Conservation (phyloP, 2,329 filamentous ascomycete genomes). For the Sporothrix euskadiensis region DNA sequence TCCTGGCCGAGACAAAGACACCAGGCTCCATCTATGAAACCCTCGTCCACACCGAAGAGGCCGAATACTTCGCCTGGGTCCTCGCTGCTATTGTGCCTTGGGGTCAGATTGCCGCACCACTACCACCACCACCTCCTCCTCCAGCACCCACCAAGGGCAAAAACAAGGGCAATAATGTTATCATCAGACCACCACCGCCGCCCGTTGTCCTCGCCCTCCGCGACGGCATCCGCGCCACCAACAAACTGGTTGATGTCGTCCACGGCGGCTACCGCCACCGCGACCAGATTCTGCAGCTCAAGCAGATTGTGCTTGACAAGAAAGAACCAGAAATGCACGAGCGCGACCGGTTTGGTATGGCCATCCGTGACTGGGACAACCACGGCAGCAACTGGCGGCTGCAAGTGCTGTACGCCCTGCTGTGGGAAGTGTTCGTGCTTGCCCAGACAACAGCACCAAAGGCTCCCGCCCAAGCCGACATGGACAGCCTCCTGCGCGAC, state of each 20-base stretch:
- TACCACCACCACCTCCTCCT: slow-evolving; percentile 44
- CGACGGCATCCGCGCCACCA: slow-evolving; percentile 78
- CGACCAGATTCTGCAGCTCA: slow-evolving; percentile 40
- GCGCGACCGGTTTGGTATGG: slow-evolving; percentile 70
- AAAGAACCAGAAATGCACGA: slow-evolving; percentile 49
- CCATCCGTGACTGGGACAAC: slow-evolving; percentile 69
- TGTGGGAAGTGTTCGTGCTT: slow-evolving; percentile 59
- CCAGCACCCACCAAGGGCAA: slow-evolving; percentile 37
- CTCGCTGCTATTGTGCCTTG: slow-evolving; percentile 76
- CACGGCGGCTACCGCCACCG: slow-evolving; percentile 33
- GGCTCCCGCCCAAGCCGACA: slow-evolving; percentile 39
- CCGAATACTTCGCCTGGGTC: slow-evolving; percentile 73
- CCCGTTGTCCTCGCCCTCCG: slow-evolving; percentile 64
- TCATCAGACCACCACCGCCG: slow-evolving; percentile 45
- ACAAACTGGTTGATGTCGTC: slow-evolving; percentile 70
- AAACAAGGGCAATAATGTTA: slow-evolving; percentile 10
- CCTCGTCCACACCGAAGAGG: slow-evolving; percentile 64
- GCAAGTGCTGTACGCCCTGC: slow-evolving; percentile 67
- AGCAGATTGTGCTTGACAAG: slow-evolving; percentile 51
- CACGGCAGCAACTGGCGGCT: slow-evolving; percentile 65
- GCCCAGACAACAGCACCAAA: slow-evolving; percentile 25
- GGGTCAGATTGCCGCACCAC: slow-evolving; percentile 51
- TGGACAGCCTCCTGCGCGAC: slow-evolving; percentile 48
- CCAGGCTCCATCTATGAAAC: slow-evolving; percentile 52
- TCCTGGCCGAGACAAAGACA: slow-evolving; percentile 48